Evolutionary conservation across 176 grass and related monocot species (phyloP).

Genomic region (Saccharum spontaneum): DNA sequence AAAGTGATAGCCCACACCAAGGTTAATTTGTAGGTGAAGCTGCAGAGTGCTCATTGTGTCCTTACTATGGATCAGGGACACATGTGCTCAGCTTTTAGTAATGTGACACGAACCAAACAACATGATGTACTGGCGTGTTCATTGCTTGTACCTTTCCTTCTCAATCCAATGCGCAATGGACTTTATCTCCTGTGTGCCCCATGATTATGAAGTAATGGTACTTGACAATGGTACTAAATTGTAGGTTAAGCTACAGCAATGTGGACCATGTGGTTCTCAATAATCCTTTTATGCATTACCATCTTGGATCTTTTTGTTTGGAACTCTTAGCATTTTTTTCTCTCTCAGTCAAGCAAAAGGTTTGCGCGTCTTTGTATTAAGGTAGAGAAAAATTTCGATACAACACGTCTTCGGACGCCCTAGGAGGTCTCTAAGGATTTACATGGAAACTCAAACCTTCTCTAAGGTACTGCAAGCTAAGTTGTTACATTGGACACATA

Average conservation of each 20-base stretch:
- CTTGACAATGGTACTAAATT: constrained; percentile 36
- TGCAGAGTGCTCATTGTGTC: constrained; percentile 27
- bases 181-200: constrained; percentile 25
- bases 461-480: too few species aligned
- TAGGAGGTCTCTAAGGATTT: too few species aligned
- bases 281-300: neutral
- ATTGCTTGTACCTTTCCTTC: constrained; percentile 41
- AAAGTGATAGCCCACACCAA: constrained; percentile 4
- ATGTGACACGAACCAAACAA: constrained; percentile 55
- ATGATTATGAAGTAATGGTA: constrained; percentile 37
- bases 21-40: constrained; percentile 53
- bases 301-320: neutral
- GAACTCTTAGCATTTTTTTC: neutral
- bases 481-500: too few species aligned
- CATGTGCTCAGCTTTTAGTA: constrained; percentile 28
- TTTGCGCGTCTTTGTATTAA: too few species aligned
- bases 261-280: neutral
- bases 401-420: too few species aligned
- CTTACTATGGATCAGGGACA: constrained; percentile 24
- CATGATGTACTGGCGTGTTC: constrained; percentile 29
- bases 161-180: constrained; percentile 35
- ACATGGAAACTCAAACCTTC: too few species aligned
- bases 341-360: too few species aligned
- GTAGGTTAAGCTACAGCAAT: constrained; percentile 34
- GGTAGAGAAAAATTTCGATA: too few species aligned